These are phyloP conservation scores for Verticillium nubilum DNA, from an alignment of 2,329 filamentous ascomycete species.

Conservation along the genomic window DNA sequence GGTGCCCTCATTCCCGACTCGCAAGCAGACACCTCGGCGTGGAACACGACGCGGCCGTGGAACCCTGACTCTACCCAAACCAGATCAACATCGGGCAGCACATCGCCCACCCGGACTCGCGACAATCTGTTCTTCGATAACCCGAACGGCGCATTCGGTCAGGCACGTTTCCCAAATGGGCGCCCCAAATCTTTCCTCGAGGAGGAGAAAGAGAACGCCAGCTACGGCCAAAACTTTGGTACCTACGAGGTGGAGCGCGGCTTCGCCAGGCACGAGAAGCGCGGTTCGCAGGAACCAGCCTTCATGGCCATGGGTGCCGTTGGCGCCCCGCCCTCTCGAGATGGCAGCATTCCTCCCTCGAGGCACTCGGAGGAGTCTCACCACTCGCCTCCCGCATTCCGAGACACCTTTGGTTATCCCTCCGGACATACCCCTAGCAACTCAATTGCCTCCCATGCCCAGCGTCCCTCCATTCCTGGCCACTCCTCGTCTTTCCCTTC, in stretches of 20 bases:
- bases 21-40: slow-evolving; percentile 60
- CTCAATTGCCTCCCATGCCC: slow-evolving; percentile 34
- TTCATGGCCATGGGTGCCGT: slow-evolving; percentile 39
- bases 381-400: slow-evolving; percentile 21
- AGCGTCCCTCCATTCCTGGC: slow-evolving; percentile 35
- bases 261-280: slow-evolving; percentile 21
- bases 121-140: slow-evolving; percentile 44
- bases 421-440: slow-evolving; percentile 34
- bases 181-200: slow-evolving; percentile 28
- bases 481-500: slow-evolving; percentile 42
- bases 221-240: slow-evolving; percentile 14
- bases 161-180: slow-evolving; percentile 22
- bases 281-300: slow-evolving; percentile 28
- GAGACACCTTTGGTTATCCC: slow-evolving; percentile 21
- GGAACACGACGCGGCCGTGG: slow-evolving; percentile 47
- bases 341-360: slow-evolving; percentile 50
- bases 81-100: slow-evolving; percentile 42
- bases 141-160: slow-evolving; percentile 20
- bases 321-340: slow-evolving; percentile 35
- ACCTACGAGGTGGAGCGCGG: slow-evolving; percentile 2
- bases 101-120: slow-evolving; percentile 54
- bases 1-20: slow-evolving; percentile 64
- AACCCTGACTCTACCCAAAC: slow-evolving; percentile 41
- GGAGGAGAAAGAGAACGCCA: slow-evolving; percentile 28
- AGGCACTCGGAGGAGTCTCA: slow-evolving; percentile 43